Percentiles rank a stretch among this genome's conserved stretches.
Evolutionary conservation across 78 protist genomes (phyloP).

Genomic region (Protostelium mycophagum): DNA sequence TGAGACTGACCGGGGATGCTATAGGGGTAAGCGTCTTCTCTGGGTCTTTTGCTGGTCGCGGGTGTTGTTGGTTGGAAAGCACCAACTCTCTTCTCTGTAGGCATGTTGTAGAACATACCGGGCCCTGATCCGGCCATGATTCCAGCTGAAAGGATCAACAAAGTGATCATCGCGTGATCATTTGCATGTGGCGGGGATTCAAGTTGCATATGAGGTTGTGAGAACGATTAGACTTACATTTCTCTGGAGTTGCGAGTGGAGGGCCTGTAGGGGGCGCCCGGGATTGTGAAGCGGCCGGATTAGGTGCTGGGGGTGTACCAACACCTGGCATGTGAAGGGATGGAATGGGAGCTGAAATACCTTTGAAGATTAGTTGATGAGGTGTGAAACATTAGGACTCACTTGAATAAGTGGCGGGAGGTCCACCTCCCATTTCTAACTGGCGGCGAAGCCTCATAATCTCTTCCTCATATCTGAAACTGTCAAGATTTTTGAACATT

Average conservation of each 20-base stretch:
- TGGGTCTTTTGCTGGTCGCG: background rate
- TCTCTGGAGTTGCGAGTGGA: background rate
- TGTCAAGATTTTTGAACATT: background rate
- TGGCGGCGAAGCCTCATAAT: constrained; percentile 28
- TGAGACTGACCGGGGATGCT: background rate
- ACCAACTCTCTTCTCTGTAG: background rate
- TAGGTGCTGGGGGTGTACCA: background rate
- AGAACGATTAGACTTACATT: background rate
- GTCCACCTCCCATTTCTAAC: constrained; percentile 9
- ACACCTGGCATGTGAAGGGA: background rate
- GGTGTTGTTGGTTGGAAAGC: background rate
- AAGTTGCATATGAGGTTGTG: background rate
- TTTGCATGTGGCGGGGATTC: too few relatives aligned
- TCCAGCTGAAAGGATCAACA: background rate
- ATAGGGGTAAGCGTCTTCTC: background rate
- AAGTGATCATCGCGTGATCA: too few relatives aligned
- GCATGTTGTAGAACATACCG: background rate
- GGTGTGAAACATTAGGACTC: background rate
- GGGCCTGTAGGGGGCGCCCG: background rate
- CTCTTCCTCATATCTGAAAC: constrained; percentile 51
- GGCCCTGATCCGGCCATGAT: background rate
- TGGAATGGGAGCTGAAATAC: background rate
- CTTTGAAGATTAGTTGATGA: background rate
- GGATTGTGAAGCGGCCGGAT: background rate
- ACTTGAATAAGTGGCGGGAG: background rate